Evolutionary conservation across 768 basidiomycete species (phyloP), one percentile per base, ranked within the genome.

Genomic region (Megacollybia marginata): DNA sequence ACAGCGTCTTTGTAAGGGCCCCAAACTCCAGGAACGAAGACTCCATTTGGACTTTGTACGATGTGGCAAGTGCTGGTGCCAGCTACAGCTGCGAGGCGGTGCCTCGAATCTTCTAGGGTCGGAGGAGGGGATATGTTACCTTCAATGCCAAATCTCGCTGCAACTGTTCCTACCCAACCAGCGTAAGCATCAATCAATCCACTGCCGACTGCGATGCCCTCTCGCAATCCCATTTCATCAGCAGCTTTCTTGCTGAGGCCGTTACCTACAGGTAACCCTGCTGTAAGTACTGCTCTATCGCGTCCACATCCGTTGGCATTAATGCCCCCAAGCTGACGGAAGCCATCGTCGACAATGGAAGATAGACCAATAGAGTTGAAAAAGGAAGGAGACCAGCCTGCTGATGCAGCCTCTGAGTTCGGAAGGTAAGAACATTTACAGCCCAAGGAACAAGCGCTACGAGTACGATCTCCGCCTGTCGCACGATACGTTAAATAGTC

Each of bases 31-130:
- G 83, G 76, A 2, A 97, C 95, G 55, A 94, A 92, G 8, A 92
- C 78, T 1, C 85, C 86, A 48, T 90, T 67, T 3, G 79, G 80
- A 64, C 87, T 93, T 84, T 93, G 92, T 1, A 95, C 87, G 42
- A 99, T 76, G 67, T 98, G 90, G 62, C 96, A 98, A 6, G 94
- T 97, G 57, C 89, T 92, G 5, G 95, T 99, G 9, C 96, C 96
- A 23, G 96, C 96, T 49, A 94, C 87, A 43, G 87, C 92, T 4
- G 94, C 95, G 16, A 99, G 72, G 36, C 95, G 75, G 59, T 88
- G 82, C 12, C 75, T 70, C 6, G 90, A 90, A 55, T 95, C 89
- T 6, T 83, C 76, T 8, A 96, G 68, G 11, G 73, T 69, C 18
- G 74, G 59, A 10, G 65, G 62, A 16, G 68, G 69, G 0, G 76